phyloP scores from a whole-genome alignment of 139 green algal genomes.

The Chlorella sp. region DNA sequence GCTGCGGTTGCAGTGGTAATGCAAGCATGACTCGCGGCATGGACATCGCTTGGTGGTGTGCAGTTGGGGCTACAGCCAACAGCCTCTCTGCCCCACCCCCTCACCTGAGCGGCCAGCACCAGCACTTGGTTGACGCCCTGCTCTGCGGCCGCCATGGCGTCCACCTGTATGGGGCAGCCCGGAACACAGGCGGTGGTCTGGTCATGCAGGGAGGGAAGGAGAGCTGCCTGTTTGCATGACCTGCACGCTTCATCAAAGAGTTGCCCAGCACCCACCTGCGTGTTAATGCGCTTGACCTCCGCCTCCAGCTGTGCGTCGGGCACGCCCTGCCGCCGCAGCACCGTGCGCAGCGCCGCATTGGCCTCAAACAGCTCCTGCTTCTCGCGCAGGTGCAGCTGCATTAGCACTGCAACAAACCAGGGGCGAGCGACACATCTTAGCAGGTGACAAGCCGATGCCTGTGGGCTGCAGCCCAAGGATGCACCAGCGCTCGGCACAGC shows the following conservation, averaged over 20 bases:
- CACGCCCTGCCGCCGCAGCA: slow-evolving; percentile 27
- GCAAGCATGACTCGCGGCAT: neutral
- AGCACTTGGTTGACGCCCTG: slow-evolving; percentile 33
- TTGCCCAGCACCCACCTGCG: too few species aligned
- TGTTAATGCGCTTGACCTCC: too few species aligned
- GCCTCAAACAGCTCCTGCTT: slow-evolving; percentile 51
- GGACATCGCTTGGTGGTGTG: neutral
- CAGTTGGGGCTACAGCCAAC: too few species aligned
- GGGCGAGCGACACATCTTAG: too few species aligned
- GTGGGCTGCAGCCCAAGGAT: too few species aligned
- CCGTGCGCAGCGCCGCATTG: slow-evolving; percentile 40
- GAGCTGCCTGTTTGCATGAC: too few species aligned
- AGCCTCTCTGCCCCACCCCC: neutral
- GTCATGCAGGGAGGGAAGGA: too few species aligned
- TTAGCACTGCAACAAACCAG: neutral
- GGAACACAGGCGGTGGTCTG: neutral
- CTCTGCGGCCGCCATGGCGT: slow-evolving; percentile 36
- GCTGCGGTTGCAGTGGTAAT: too few species aligned
- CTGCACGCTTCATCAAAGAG: too few species aligned
- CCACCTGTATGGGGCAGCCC: neutral
- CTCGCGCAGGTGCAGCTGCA: slow-evolving; percentile 48
- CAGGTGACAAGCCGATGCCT: too few species aligned
- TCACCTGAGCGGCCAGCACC: slow-evolving; percentile 26
- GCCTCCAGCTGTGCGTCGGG: slow-evolving; percentile 5
- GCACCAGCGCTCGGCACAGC: too few species aligned